Conservation (phyloP, 192 early-diverging fungal genomes). For the Coemansia erecta region DNA sequence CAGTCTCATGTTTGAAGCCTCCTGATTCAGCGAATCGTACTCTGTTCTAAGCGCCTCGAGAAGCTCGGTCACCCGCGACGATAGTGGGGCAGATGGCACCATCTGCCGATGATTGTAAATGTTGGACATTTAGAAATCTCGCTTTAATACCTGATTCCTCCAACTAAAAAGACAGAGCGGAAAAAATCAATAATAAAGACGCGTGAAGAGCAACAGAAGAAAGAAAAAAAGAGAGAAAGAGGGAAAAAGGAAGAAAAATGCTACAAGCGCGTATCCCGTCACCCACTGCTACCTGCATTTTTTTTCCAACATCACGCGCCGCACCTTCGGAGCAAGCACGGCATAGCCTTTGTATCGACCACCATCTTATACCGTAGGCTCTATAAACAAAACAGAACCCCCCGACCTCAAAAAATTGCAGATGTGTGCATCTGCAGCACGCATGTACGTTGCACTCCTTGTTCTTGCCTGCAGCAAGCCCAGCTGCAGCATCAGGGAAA, state of each 20-base stretch:
- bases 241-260: background rate
- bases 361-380: no score
- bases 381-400: background rate
- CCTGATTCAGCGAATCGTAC: constrained; percentile 75
- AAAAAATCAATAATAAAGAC: constrained; percentile 2
- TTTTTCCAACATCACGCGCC: no score
- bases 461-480: no score
- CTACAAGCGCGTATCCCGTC: background rate
- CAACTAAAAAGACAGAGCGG: background rate
- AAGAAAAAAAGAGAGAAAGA: constrained; percentile 9
- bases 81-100: constrained; percentile 62
- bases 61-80: constrained; percentile 69
- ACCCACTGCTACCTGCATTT: background rate
- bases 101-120: constrained; percentile 81
- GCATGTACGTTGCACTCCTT: background rate
- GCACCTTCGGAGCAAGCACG: no score
- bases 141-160: no score
- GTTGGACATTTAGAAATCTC: constrained; percentile 57
- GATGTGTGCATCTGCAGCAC: background rate
- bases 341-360: no score
- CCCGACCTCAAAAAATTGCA: background rate
- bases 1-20: constrained; percentile 65
- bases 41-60: constrained; percentile 80
- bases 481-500: no score
- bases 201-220: background rate